A percentile compares a stretch with the other conserved stretches of the same genome.
These are phyloP conservation scores for Penicillium cinerascens DNA, from an alignment of 495 filamentous ascomycete genomes.

Conservation along the genomic window DNA sequence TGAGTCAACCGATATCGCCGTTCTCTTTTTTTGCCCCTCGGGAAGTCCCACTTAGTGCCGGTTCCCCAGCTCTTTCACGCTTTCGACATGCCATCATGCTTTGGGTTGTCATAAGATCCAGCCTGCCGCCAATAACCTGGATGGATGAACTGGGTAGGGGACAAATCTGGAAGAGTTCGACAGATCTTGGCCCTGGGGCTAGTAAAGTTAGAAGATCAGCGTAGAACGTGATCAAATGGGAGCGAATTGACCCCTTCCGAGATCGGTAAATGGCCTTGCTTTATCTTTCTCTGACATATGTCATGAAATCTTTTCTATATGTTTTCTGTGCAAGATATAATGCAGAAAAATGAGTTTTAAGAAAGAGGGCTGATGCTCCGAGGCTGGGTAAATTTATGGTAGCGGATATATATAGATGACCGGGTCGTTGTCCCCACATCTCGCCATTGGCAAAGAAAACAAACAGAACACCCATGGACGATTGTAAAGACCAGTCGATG, in stretches of 20 bases:
- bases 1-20: constrained; percentile 34
- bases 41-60: constrained; percentile 29
- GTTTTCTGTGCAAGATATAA: background rate
- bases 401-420: background rate
- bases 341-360: background rate
- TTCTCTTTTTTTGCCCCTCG: constrained; percentile 20
- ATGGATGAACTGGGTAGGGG: background rate
- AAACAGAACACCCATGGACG: background rate
- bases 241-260: constrained; percentile 2
- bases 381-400: background rate
- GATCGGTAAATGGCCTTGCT: background rate
- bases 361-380: background rate
- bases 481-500: background rate
- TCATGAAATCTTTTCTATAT: background rate
- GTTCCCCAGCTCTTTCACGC: constrained; percentile 5
- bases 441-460: background rate
- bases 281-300: background rate
- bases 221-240: constrained; percentile 13
- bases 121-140: constrained; percentile 16
- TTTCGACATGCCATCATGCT: constrained; percentile 3
- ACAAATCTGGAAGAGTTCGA: background rate
- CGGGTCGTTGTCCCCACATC: background rate
- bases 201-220: background rate
- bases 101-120: constrained; percentile 9
- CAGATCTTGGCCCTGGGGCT: background rate